A percentile compares a stretch with the other conserved stretches of the same genome.
These are phyloP conservation scores for Excoecaria agallocha DNA, from an alignment of 345 rosid genomes.

Conservation along the genomic window DNA sequence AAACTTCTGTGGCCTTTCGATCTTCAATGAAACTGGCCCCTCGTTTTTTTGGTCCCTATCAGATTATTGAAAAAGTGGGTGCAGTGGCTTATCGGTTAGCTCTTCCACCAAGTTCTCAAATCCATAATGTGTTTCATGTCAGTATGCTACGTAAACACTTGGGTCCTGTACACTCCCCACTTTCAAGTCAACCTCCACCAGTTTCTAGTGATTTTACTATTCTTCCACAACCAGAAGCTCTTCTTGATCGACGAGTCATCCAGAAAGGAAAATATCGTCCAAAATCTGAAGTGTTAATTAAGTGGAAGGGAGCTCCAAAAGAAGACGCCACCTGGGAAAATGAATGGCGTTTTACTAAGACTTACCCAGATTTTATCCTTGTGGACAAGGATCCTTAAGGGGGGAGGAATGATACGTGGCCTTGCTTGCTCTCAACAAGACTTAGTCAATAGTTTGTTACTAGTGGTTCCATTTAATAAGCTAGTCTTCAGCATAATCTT, in stretches of 20 bases:
- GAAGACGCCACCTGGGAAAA: neutral
- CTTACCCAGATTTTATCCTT: neutral
- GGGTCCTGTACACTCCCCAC: neutral
- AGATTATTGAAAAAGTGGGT: too few relatives aligned
- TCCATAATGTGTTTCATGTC: slow-evolving; percentile 3
- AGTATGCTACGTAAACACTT: neutral
- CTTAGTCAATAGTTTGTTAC: too few relatives aligned
- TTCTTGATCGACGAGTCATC: neutral
- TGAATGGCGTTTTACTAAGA: neutral
- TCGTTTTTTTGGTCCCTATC: too few relatives aligned
- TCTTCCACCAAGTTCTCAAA: too few relatives aligned
- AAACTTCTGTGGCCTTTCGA: too few relatives aligned
- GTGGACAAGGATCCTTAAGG: neutral
- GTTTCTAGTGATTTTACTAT: neutral
- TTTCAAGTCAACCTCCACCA: neutral
- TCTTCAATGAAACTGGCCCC: too few relatives aligned
- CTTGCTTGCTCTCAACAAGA: too few relatives aligned
- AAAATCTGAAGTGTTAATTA: neutral
- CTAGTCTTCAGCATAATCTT: too few relatives aligned
- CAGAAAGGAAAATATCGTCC: neutral
- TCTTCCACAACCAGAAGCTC: neutral
- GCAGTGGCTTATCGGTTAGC: too few relatives aligned
- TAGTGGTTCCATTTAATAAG: too few relatives aligned
- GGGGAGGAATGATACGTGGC: neutral
- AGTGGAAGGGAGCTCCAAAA: neutral